Base-by-base conservation (phyloP, 2,329 filamentous ascomycete species). In the Arthrobotrys iridis region DNA sequence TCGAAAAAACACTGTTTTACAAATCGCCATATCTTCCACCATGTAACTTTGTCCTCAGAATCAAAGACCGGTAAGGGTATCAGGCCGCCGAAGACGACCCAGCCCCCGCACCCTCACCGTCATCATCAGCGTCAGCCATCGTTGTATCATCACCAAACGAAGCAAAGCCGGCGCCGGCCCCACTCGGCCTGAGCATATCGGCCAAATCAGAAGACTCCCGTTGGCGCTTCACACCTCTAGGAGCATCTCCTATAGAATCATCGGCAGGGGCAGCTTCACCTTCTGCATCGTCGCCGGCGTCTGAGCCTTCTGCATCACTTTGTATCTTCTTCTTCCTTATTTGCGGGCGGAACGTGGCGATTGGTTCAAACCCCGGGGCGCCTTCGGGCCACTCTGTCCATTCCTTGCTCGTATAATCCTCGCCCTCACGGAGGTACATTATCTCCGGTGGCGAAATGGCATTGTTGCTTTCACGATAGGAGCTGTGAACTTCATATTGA, bases 331-430 rank as follows among this genome's bases (percentile, higher is more conserved):
- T 46, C 28, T 10, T 52, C 18, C 41, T 35, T 8, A 30, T 28
- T 22, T 40, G 55, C 7, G 10, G 15, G n/a, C 71, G 71, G 41
- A 75, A 75, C 22, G 71, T 75, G 37, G 71, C 57, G n/a, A 68
- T 48, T 1, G 63, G 63, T 30, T 68, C 63, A 35, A 63, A 75
- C 1, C 71, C 71, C 6, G 55, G 55, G 15, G 60, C 8, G 2
- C 28, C 57, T 37, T 75, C 71, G 0, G 46, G 45, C 71, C 71
- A 75, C 13, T 75, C 71, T 1, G 63, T 68, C 71, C 71, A 75
- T 46, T 75, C 71, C 13, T 58, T 30, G 40, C 63, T 63, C 7
- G 46, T 50, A 37, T 50, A 48, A 22, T 75, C 63, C 22, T 43
- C 48, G 0, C 57, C 63, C n/a, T 68, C 71, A 3, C 58, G 63